Base-by-base conservation (phyloP, 2,329 filamentous ascomycete species). In the Paecilomyces fulvus region DNA sequence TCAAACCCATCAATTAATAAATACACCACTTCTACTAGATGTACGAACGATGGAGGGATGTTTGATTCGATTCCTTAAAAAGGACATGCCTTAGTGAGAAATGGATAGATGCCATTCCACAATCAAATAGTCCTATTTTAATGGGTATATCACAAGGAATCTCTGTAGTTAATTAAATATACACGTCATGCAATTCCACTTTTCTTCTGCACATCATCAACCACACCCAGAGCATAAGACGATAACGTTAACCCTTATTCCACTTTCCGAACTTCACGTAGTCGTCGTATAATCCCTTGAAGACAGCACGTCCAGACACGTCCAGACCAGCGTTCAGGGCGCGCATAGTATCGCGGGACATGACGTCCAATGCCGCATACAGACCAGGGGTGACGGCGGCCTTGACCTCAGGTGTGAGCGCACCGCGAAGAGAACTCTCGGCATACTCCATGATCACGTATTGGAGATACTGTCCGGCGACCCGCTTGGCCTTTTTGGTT, bases 361-460 rank as follows among this genome's bases (percentile, higher is more conserved):
- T 79, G 1, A 79, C 79, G 61, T 80, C 78, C 48, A 83, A 65
- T n/a, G 80, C 69, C 5, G 77, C 73, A 65, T 80, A 82, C 30
- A 83, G 61, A 9, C 80, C 80, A 0, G 79, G 79, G 62, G 76
- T 70, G 48, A 83, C 63, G 1, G 76, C 75, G 49, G 80, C 76
- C 62, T 83, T 79, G 17, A 84, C 77, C 1, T 77, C 77, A 0
- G 80, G 75, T 1, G 68, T 67, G n/a, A 84, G 65, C 12, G 78
- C 71, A 3, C 75, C 75, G 28, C 74, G 72, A 23, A 87, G 71
- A 52, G 80, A 78, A 59, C 75, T 78, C 31, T 75, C 69, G 52
- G 80, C 80, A 65, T 83, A 87, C 33, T 80, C 75, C 64, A 80
- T 79, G 2, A 86, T 71, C 17, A 86, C 67, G 51, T 82, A 80